Base-by-base conservation (phyloP, 1,284 basidiomycete species). In the Rhodofomes roseus region DNA sequence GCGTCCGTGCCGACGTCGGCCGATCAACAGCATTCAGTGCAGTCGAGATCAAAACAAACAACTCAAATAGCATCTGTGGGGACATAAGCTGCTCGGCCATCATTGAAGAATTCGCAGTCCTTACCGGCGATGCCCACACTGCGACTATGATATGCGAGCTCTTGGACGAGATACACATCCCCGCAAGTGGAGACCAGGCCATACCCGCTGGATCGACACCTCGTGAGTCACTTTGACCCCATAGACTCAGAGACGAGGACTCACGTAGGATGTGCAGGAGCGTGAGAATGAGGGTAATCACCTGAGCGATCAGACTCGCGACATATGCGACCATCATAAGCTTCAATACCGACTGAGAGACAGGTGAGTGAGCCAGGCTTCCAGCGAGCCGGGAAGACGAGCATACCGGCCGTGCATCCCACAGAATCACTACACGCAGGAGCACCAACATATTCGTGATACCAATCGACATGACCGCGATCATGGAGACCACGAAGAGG, bases 391-490 rank as follows among this genome's bases (percentile, higher is more conserved):
- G 11, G 22, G 22, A 9, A n/a, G 23, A 11, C 46, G 5, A 23
- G 54, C 68, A 56, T 60, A 73, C 71, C 23, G 68, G 67, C 0
- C 66, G 60, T 50, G 68, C 67, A 23, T 71, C 70, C 71, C 71
- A 73, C n/a, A 73, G 60, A 16, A 69, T 67, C 34, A 71, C 63
- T 1, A 73, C 71, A 14, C 71, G 66, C 27, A 69, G 61, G 16
- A 71, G 60, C n/a, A 71, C 68, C 51, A 73, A 67, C 37, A 69
- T 59, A 59, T 73, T 71, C n/a, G 67, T 70, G 29, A 71, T 66
- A 8, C 66, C 70, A 34, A 70, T 60, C 12, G 70, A 71, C n/a
- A 65, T 36, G 44, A 71, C 62, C 11, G 67, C 66, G 23, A 71
- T 44, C 60, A 68, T 66, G 12, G 68, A 66, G 12, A 62, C 66